Conservation (phyloP, 2,329 filamentous ascomycete species). For the Pseudocercospora eumusae region DNA sequence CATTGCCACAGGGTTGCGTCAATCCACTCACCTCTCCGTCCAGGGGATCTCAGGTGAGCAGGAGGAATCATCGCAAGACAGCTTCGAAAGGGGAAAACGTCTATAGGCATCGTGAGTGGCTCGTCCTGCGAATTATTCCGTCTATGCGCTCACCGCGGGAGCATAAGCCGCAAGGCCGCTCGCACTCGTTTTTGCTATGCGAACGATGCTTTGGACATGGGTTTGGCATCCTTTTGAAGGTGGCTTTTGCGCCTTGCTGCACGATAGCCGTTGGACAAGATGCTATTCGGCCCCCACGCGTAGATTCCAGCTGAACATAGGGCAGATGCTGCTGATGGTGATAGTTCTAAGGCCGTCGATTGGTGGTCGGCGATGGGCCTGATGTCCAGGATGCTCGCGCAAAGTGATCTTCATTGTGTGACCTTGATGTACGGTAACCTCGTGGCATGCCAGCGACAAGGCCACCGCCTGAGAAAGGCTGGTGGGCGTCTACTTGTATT, state of each 20-base stretch:
- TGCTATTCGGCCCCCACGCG: constrained; percentile 7
- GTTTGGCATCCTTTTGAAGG: constrained; percentile 4
- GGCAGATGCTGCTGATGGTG: constrained; percentile 2
- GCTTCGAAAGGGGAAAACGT: background rate
- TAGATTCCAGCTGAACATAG: constrained; percentile 8
- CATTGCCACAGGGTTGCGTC: constrained; percentile 3
- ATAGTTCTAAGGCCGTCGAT: background rate
- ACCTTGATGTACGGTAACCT: constrained; percentile 7
- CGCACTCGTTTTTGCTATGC: background rate
- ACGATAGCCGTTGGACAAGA: background rate
- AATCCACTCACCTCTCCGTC: background rate
- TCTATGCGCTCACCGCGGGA: background rate
- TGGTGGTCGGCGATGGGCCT: background rate
- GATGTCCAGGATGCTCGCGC: background rate
- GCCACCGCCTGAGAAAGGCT: background rate
- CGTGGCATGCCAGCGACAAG: background rate
- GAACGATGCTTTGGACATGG: constrained; percentile 4
- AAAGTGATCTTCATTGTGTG: background rate
- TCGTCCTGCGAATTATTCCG: background rate
- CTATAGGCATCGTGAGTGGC: background rate
- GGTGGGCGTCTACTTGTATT: background rate
- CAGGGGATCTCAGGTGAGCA: background rate
- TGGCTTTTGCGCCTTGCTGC: constrained; percentile 4
- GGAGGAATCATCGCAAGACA: background rate
- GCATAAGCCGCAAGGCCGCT: background rate